Conservation (phyloP, 2,329 filamentous ascomycete genomes). For the Sclerotiophoma versabilis region DNA sequence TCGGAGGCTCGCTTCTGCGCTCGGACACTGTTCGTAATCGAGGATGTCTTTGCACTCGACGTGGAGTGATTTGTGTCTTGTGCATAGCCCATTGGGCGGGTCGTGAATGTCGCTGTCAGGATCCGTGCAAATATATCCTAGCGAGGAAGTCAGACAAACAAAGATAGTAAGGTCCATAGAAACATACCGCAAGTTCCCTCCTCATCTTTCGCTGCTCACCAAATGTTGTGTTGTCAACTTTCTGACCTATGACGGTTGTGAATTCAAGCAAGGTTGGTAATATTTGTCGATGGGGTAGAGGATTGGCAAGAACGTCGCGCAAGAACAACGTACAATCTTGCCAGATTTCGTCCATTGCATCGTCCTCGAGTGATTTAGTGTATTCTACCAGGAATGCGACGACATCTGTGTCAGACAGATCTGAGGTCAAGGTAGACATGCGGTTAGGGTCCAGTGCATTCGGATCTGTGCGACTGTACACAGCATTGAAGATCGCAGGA, state of each 20-base stretch:
- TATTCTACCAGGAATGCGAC: conserved; percentile 92
- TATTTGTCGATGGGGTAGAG: conserved; percentile 92
- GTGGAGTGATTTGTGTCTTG: conserved; percentile 60
- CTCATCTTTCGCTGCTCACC: conserved; percentile 93
- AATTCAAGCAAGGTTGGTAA: conserved; percentile 87
- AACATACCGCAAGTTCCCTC: conserved; percentile 80
- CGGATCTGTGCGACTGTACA: conserved; percentile 93
- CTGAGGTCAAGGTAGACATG: conserved; percentile 87
- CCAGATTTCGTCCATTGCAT: conserved; percentile 99
- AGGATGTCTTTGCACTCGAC: conserved; percentile 27
- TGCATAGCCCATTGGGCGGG: conserved; percentile 76
- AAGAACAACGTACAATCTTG: conserved; percentile 90
- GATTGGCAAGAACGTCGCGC: conserved; percentile 88
- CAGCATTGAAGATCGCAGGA: conserved; percentile 92
- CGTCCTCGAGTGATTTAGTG: conserved; percentile 87
- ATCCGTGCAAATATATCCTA: conserved; percentile 89
- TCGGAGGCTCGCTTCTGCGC: conserved; percentile 60
- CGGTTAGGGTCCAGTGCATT: conserved; percentile 76
- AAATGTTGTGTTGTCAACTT: conserved; percentile 97
- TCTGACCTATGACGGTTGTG: conserved; percentile 86
- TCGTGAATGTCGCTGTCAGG: conserved; percentile 92
- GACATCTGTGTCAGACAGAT: conserved; percentile 81
- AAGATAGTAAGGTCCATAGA: conserved; percentile 20
- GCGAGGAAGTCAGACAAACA: conserved; percentile 3
- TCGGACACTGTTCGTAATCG: conserved; percentile 47